Evolutionary conservation across 108 stramenopile species (phyloP).

Genomic region (Parmales sp.): DNA sequence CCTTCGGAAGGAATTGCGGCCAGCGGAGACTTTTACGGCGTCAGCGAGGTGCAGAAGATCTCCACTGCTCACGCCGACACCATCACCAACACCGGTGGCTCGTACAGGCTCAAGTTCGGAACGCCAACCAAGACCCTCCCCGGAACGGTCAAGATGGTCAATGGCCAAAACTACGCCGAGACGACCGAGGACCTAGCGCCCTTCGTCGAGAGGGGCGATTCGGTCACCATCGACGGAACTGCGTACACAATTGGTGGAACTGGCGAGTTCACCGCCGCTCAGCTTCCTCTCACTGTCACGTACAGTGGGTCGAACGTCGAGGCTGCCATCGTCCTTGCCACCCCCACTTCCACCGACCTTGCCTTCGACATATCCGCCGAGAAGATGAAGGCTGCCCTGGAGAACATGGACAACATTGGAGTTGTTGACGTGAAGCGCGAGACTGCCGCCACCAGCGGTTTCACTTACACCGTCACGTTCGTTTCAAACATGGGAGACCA

Average conservation of each 20-base stretch:
- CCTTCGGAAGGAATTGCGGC: not conserved
- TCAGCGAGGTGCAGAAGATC: not conserved
- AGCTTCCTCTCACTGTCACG: slow-evolving; percentile 23
- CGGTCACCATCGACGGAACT: slow-evolving; percentile 25
- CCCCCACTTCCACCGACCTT: slow-evolving; percentile 29
- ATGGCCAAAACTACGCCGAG: slow-evolving; percentile 22
- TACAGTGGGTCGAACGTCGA: slow-evolving; percentile 20
- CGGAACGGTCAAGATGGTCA: slow-evolving; percentile 25
- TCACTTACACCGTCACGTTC: slow-evolving; percentile 60
- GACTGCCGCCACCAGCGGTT: slow-evolving; percentile 36
- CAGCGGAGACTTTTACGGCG: not conserved
- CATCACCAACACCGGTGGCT: slow-evolving; percentile 12
- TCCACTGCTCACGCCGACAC: not conserved
- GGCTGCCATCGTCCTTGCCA: slow-evolving; percentile 12
- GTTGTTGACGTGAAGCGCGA: slow-evolving; percentile 47
- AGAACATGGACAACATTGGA: slow-evolving; percentile 48
- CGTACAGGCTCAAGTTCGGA: slow-evolving; percentile 31
- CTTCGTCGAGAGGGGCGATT: slow-evolving; percentile 35
- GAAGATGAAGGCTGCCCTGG: slow-evolving; percentile 53
- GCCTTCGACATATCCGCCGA: slow-evolving; percentile 31
- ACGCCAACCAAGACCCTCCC: slow-evolving; percentile 22
- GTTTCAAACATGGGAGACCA: slow-evolving; percentile 56
- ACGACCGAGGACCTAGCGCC: slow-evolving; percentile 36
- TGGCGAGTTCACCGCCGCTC: slow-evolving; percentile 21
- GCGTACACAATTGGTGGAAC: slow-evolving; percentile 25